A percentile compares a stretch with the other conserved stretches of the same genome.
These are phyloP conservation scores for Gracilariopsis chorda DNA, from an alignment of 23 red algal genomes.

Conservation along the genomic window DNA sequence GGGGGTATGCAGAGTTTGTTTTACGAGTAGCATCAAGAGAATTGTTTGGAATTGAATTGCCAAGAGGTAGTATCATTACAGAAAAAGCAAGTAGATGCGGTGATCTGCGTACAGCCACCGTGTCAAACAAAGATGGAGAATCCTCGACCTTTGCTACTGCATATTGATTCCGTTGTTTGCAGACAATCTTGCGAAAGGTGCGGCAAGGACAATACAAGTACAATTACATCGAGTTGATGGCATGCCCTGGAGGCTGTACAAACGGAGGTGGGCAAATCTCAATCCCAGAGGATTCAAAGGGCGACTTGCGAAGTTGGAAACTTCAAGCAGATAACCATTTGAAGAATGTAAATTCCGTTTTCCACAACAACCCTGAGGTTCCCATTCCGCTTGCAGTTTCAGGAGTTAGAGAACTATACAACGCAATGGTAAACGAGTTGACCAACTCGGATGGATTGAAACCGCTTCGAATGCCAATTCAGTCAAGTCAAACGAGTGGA, in stretches of 20 bases:
- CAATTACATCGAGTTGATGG: conserved; percentile 89
- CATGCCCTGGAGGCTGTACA: conserved; percentile 85
- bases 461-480: not conserved
- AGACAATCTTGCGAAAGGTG: conserved; percentile 80
- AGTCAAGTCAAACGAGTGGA: not conserved
- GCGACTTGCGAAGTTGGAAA: not conserved
- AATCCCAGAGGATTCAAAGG: not conserved
- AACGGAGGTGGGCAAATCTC: conserved; percentile 84
- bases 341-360: not conserved
- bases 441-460: not conserved
- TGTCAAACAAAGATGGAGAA: conserved; percentile 15
- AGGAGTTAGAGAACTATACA: not conserved
- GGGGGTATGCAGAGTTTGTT: conserved; percentile 70
- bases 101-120: conserved; percentile 9
- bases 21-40: conserved; percentile 56
- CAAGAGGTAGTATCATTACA: not conserved
- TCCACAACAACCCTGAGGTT: not conserved
- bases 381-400: not conserved
- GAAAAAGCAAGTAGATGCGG: conserved; percentile 37
- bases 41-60: conserved; percentile 44
- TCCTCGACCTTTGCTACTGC: conserved; percentile 65
- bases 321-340: conserved; percentile 7
- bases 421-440: not conserved
- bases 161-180: conserved; percentile 87
- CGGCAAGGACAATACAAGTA: conserved; percentile 37